Evolutionary conservation across 1,284 basidiomycete genomes (phyloP).

Genomic region (Austroboletus rostrupii): DNA sequence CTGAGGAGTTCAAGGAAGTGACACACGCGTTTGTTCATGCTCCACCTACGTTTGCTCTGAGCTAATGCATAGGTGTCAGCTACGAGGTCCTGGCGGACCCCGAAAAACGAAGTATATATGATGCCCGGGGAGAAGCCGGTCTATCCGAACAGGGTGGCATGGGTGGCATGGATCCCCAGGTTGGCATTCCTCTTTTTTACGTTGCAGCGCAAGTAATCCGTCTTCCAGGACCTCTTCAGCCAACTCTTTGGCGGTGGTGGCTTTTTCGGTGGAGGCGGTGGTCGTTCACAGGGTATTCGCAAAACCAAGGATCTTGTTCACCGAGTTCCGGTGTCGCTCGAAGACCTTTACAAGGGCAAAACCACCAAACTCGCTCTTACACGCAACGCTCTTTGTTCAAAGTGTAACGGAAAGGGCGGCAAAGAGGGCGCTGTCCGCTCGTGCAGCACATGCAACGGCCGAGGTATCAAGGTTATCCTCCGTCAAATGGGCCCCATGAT

Average conservation of each 20-base stretch:
- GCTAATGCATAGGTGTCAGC: constrained; percentile 37
- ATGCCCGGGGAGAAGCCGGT: constrained; percentile 92
- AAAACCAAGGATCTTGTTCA: constrained; percentile 99
- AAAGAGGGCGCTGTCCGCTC: constrained; percentile 92
- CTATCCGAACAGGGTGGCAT: constrained; percentile 83
- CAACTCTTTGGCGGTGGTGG: constrained; percentile 81
- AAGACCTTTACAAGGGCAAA: constrained; percentile 98
- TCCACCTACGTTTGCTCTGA: not conserved
- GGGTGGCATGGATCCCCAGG: constrained; percentile 95
- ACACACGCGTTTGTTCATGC: constrained; percentile 85
- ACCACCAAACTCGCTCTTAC: constrained; percentile 96
- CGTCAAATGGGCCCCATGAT: constrained; percentile 99
- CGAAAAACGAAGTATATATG: constrained; percentile 84
- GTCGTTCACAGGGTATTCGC: constrained; percentile 76
- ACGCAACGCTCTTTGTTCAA: constrained; percentile 89
- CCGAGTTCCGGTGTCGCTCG: constrained; percentile 91
- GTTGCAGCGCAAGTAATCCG: constrained; percentile 2
- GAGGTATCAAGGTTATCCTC: constrained; percentile 88
- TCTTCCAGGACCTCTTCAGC: constrained; percentile 86
- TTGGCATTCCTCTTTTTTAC: constrained; percentile 31
- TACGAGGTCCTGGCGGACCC: constrained; percentile 94
- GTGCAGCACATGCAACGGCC: constrained; percentile 82
- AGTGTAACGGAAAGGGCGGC: constrained; percentile 95
- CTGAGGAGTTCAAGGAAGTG: constrained; percentile 96
- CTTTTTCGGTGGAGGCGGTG: constrained; percentile 53